Conservation (phyloP, 257 asterid genomes). For the Sherardia arvensis region DNA sequence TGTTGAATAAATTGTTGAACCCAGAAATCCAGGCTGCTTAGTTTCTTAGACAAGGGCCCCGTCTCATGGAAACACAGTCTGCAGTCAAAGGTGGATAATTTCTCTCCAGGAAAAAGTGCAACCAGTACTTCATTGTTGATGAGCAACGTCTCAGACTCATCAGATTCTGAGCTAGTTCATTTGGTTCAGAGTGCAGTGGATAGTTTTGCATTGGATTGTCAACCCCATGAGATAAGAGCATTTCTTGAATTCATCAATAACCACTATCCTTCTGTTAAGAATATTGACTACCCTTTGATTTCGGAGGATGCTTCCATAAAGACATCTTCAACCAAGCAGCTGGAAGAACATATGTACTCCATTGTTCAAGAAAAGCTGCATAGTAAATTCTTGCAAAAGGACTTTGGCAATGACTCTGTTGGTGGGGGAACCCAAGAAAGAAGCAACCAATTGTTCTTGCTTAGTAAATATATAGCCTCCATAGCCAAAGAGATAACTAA, state of each 20-base stretch:
- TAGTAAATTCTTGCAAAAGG: slow-evolving; percentile 20
- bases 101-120: slow-evolving; percentile 22
- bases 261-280: slow-evolving; percentile 54
- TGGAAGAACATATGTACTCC: slow-evolving; percentile 58
- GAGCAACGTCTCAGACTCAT: slow-evolving; percentile 20
- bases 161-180: slow-evolving; percentile 41
- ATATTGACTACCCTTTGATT: slow-evolving; percentile 35
- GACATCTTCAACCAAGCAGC: slow-evolving; percentile 35
- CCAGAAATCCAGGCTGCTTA: slow-evolving; percentile 90
- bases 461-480: slow-evolving; percentile 72
- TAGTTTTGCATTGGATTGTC: slow-evolving; percentile 55
- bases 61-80: slow-evolving; percentile 65
- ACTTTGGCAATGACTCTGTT: slow-evolving; percentile 24
- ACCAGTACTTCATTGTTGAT: slow-evolving; percentile 23
- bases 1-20: slow-evolving; percentile 22
- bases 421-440: slow-evolving; percentile 25
- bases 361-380: slow-evolving; percentile 36
- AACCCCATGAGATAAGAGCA: slow-evolving; percentile 50
- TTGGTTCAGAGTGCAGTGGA: slow-evolving; percentile 57
- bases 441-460: slow-evolving; percentile 43
- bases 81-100: slow-evolving; percentile 47
- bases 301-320: slow-evolving; percentile 26
- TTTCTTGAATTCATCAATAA: slow-evolving; percentile 48
- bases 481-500: slow-evolving; percentile 51
- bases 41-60: slow-evolving; percentile 57